Evolutionary conservation across 2,329 filamentous ascomycete species (phyloP).

Genomic region (Furcasterigmium sp.): DNA sequence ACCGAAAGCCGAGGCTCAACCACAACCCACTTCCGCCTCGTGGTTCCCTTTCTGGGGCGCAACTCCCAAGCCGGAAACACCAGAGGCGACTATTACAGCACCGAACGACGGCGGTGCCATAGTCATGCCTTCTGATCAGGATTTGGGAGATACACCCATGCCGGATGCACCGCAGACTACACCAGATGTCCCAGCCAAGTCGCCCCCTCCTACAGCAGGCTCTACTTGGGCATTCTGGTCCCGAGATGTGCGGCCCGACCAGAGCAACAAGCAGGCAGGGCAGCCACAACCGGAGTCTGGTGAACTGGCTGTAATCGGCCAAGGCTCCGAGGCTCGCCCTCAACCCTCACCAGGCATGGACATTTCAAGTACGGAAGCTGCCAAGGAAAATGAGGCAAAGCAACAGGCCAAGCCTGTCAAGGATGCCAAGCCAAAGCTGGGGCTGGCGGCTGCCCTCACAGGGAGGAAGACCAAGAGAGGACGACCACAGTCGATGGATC

Average conservation of each 20-base stretch:
- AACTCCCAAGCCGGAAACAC: constrained; percentile 8
- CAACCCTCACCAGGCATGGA: constrained; percentile 38
- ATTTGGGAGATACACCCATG: constrained; percentile 35
- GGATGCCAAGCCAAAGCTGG: constrained; percentile 13
- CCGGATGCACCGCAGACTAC: constrained; percentile 31
- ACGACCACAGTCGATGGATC: constrained; percentile 42
- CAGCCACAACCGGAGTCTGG: constrained; percentile 34
- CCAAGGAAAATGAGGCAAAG: constrained; percentile 21
- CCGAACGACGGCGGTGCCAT: constrained; percentile 8
- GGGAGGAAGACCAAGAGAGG: constrained; percentile 38
- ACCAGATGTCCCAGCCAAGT: constrained; percentile 14
- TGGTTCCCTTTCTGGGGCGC: constrained; percentile 37
- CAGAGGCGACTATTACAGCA: constrained; percentile 3
- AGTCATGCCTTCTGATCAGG: constrained; percentile 4
- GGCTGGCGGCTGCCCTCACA: constrained; percentile 17
- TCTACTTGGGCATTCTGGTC: constrained; percentile 84
- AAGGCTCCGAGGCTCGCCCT: constrained; percentile 52
- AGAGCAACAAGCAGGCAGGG: constrained; percentile 20
- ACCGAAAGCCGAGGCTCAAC: constrained; percentile 9
- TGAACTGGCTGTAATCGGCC: constrained; percentile 51
- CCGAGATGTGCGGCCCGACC: constrained; percentile 41
- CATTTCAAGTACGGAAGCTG: constrained; percentile 23
- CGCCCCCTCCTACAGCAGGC: constrained; percentile 40
- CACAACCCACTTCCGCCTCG: constrained; percentile 19
- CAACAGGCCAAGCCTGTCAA: constrained; percentile 8